phyloP scores from a whole-genome alignment of 768 basidiomycete species.

The Trametes elegans region DNA sequence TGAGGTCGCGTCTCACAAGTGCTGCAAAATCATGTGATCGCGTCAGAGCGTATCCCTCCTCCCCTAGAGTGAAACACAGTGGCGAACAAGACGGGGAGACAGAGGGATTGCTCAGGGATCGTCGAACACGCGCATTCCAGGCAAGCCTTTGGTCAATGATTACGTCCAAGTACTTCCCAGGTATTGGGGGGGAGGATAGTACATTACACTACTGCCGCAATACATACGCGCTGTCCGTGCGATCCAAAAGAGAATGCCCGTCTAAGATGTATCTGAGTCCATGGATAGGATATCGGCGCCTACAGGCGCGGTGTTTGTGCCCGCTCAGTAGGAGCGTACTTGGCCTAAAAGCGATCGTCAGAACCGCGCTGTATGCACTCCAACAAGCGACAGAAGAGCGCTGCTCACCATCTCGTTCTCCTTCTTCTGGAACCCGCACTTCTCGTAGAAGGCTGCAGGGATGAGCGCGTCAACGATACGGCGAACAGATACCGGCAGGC shows the following conservation, averaged over 20 bases:
- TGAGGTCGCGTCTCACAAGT: neutral
- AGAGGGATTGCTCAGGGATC: too few species aligned
- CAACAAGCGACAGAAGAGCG: conserved; percentile 1
- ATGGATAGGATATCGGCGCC: conserved; percentile 3
- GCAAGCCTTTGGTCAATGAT: neutral
- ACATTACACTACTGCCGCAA: conserved; percentile 15
- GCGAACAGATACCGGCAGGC: neutral
- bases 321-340: conserved; percentile 49
- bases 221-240: conserved; percentile 19
- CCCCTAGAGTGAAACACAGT: too few species aligned
- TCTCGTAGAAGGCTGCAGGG: conserved; percentile 86
- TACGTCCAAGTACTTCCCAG: conserved; percentile 2
- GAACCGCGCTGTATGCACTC: neutral
- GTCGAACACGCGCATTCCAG: too few species aligned
- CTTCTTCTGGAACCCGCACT: conserved; percentile 90
- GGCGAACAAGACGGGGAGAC: too few species aligned
- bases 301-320: conserved; percentile 39
- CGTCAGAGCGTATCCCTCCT: neutral
- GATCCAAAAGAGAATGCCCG: neutral
- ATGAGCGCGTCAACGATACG: conserved; percentile 1
- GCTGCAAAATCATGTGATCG: neutral
- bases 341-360: conserved; percentile 41
- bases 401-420: conserved; percentile 86
- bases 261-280: conserved; percentile 7
- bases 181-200: neutral